phyloP scores from a whole-genome alignment of 331 rosid species.

The Prunus yedoensis region DNA sequence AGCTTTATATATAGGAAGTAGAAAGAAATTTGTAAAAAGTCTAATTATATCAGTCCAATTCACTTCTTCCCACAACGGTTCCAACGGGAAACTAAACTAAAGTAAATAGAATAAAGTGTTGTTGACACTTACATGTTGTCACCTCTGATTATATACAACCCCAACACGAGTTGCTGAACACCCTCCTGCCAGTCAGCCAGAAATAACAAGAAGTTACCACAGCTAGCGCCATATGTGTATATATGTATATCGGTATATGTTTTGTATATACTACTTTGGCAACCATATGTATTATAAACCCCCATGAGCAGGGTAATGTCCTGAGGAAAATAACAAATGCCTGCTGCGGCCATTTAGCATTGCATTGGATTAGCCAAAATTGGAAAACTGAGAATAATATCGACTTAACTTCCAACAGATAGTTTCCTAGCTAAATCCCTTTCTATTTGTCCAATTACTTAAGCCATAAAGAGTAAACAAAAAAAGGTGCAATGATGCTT shows the following conservation, averaged over 20 bases:
- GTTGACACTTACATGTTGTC: constrained; percentile 79
- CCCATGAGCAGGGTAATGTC: not conserved
- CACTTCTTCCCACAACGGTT: not conserved
- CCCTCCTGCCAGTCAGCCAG: constrained; percentile 77
- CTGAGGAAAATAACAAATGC: not conserved
- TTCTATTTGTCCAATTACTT: not conserved
- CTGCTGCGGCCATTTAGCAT: not conserved
- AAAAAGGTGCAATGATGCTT: not conserved
- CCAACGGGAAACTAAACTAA: not conserved
- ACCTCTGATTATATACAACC: constrained; percentile 92
- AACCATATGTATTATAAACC: not conserved
- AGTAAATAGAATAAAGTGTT: not conserved
- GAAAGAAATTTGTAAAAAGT: not conserved
- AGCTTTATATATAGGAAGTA: not conserved
- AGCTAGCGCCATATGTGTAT: not conserved
- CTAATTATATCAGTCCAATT: not conserved
- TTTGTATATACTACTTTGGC: not conserved
- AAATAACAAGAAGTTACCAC: constrained; percentile 10
- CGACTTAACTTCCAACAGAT: not conserved
- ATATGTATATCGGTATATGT: not conserved
- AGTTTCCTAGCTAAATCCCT: not conserved
- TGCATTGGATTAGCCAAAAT: not conserved
- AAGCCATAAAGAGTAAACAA: not conserved
- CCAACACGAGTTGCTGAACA: constrained; percentile 93
- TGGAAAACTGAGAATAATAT: not conserved